A percentile compares a stretch with the other conserved stretches of the same genome.
Conservation (phyloP, 768 basidiomycete genomes). For the Pulveroboletus sp. region DNA sequence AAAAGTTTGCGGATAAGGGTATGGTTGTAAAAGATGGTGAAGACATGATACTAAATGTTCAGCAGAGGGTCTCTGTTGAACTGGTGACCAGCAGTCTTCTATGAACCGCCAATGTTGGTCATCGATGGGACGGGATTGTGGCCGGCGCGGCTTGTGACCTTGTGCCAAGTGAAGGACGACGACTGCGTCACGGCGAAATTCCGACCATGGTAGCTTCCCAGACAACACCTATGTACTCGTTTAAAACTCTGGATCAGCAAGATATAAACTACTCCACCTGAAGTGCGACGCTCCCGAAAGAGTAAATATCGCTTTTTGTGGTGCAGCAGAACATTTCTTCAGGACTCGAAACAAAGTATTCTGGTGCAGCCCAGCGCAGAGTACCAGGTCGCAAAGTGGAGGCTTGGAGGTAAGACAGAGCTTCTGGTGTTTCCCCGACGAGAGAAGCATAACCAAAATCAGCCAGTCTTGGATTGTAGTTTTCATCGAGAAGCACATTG, state of each 20-base stretch:
- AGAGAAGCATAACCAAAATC: slow-evolving; percentile 11
- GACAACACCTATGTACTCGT: slow-evolving; percentile 2
- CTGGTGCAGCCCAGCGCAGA: slow-evolving; percentile 8
- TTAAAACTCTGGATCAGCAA: too few relatives aligned
- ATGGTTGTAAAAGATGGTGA: neutral
- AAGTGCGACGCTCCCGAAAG: slow-evolving; percentile 4
- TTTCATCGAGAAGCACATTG: slow-evolving; percentile 7
- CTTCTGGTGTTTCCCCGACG: slow-evolving; percentile 4
- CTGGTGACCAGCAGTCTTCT: slow-evolving; percentile 3
- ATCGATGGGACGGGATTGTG: slow-evolving; percentile 4
- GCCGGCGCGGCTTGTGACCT: slow-evolving; percentile 4
- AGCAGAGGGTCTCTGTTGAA: slow-evolving; percentile 2
- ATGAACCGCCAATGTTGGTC: slow-evolving; percentile 8
- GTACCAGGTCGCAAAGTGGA: slow-evolving; percentile 4
- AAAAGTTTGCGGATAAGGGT: neutral
- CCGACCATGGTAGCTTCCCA: slow-evolving; percentile 5
- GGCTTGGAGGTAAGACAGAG: slow-evolving; percentile 1
- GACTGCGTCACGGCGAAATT: slow-evolving; percentile 1
- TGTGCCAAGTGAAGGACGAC: neutral
- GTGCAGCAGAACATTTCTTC: slow-evolving; percentile 2
- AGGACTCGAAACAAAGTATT: neutral
- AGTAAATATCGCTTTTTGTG: slow-evolving; percentile 8
- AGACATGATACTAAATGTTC: neutral
- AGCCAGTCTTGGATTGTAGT: neutral
- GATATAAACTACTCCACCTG: neutral